Conservation (phyloP, 352 stramenopile genomes). For the Saprolegnia parasitica region DNA sequence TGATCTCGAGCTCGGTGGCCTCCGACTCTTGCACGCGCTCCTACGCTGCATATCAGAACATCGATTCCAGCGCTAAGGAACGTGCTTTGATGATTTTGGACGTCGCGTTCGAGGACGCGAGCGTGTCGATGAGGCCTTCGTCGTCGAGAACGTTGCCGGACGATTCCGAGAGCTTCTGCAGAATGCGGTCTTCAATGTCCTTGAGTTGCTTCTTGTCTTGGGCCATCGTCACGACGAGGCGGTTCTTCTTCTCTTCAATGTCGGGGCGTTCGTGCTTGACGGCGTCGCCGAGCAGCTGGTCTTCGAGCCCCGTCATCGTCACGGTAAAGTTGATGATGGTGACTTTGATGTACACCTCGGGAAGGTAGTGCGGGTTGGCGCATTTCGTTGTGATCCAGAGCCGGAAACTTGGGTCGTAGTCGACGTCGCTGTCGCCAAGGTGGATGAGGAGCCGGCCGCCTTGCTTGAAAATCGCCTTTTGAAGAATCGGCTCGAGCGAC, state of each 20-base stretch:
- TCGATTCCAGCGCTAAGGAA: background rate
- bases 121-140: slow-evolving; percentile 82
- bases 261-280: slow-evolving; percentile 89
- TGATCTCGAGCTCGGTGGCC: slow-evolving; percentile 88
- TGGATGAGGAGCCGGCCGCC: slow-evolving; percentile 83
- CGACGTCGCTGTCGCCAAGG: slow-evolving; percentile 89
- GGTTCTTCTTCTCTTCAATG: slow-evolving; percentile 92
- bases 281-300: slow-evolving; percentile 90
- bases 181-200: slow-evolving; percentile 90
- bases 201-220: slow-evolving; percentile 90
- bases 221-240: slow-evolving; percentile 90
- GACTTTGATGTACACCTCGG: slow-evolving; percentile 95
- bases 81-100: slow-evolving; percentile 68
- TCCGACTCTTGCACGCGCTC: slow-evolving; percentile 89
- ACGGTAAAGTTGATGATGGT: slow-evolving; percentile 96
- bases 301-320: slow-evolving; percentile 90
- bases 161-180: slow-evolving; percentile 89
- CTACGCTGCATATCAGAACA: slow-evolving; percentile 17
- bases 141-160: slow-evolving; percentile 92
- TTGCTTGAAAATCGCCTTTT: slow-evolving; percentile 92
- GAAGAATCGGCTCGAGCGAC: slow-evolving; percentile 88
- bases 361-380: slow-evolving; percentile 91
- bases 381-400: slow-evolving; percentile 92
- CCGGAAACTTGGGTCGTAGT: slow-evolving; percentile 90
- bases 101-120: slow-evolving; percentile 83